Base-by-base conservation (phyloP, 331 rosid genomes). In the Quercus lobata region DNA sequence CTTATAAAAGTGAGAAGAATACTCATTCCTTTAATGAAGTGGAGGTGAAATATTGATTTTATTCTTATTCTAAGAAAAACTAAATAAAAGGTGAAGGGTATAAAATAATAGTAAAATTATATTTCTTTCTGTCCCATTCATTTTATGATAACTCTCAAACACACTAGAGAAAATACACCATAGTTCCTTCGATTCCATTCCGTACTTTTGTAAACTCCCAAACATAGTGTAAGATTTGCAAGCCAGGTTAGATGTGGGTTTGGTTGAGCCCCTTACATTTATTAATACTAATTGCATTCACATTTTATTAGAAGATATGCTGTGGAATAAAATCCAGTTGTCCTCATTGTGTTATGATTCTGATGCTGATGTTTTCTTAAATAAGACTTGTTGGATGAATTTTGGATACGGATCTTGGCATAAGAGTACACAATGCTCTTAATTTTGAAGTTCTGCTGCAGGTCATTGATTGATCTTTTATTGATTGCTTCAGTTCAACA, bases 401-500 rank as follows among this genome's bases (percentile, higher is more conserved):
- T 72, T 79, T 57, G 72, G 72, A 32, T 54, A 37, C 34, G 37
- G 70, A 16, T 78, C 10, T 56, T 49, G 21, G 32, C 4, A 41
- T 69, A 56, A 37, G 81, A 54, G 41, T 19, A 71, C 18, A 55
- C 68, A 54, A 17, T 22, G 35, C 25, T 27, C 27, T 24, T 24
- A 55, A 72, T 76, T 52, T 53, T 49, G 55, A 30, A 25, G 71
- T 73, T 81, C 74, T 61, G 53, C 24, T 57, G 55, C 78, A 58
- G 17, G 53, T 75, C 55, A 57, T 73, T 86, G 63, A 80, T 30
- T 80, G 44, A 74, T 34, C 30, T 74, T 66, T 7, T 83, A 72
- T 78, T 89, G 74, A 69, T 81, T 82, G 14, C 85, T 88, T 74
- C 90, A 96, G 99, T 81, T 89, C 96, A 62, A 75, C 92, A 46